Conservation (phyloP, 768 basidiomycete species). For the Phaeotremella fagi region DNA sequence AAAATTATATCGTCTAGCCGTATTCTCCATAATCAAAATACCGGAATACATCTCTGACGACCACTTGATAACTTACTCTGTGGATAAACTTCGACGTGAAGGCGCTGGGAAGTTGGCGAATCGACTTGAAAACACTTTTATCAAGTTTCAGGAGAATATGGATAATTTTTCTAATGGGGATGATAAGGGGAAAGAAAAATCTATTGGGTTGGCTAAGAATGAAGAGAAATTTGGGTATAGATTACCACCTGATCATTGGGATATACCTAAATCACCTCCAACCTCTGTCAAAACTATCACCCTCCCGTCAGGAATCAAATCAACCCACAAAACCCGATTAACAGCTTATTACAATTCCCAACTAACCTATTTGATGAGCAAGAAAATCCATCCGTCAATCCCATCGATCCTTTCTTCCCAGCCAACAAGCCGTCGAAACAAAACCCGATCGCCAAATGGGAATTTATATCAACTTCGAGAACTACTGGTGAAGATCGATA, state of each 20-base stretch:
- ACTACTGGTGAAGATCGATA: conserved; percentile 52
- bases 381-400: conserved; percentile 47
- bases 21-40: conserved; percentile 23
- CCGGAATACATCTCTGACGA: conserved; percentile 23
- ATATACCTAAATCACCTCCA: conserved; percentile 1
- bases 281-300: neutral
- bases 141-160: neutral
- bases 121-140: conserved; percentile 4
- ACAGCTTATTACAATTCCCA: conserved; percentile 17
- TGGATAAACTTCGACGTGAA: conserved; percentile 8
- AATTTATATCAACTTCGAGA: conserved; percentile 19
- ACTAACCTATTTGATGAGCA: conserved; percentile 11
- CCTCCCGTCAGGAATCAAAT: neutral
- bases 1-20: conserved; percentile 24
- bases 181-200: neutral
- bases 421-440: conserved; percentile 49
- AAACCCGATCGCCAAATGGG: conserved; percentile 31
- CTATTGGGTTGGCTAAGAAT: too few species aligned
- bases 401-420: conserved; percentile 50
- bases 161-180: neutral
- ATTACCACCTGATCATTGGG: conserved; percentile 12
- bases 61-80: conserved; percentile 12
- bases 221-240: too few species aligned
- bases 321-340: conserved; percentile 3
- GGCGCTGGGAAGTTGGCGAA: conserved; percentile 32